Base-by-base conservation (phyloP, 345 rosid genomes). In the Eucalyptus albens region DNA sequence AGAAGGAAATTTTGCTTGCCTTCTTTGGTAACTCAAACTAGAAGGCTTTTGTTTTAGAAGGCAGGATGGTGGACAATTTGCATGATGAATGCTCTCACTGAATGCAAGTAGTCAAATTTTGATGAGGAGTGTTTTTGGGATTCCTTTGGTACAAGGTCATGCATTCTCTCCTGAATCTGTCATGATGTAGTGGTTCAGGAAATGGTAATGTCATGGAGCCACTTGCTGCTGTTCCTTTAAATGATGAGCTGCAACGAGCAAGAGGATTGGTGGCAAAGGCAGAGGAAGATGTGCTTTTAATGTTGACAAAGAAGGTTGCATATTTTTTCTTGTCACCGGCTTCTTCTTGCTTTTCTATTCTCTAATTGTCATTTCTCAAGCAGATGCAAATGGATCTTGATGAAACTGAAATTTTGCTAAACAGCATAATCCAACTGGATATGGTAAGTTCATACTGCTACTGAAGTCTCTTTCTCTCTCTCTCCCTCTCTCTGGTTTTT, bases 181-280 rank as follows among this genome's bases (percentile, higher is more conserved):
- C 85, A 91, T 91, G 87, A 59, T 93, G 90, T 92, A 97, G 99
- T 95, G 95, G 94, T 93, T 95, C 99, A 94, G 96, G 99, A 87
- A 90, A 88, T 88, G 96, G 95, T 93, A 94, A 94, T 91, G 92
- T 94, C 88, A 65, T 95, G 24, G 98, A 97, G 94, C 99, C 99
- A 90, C 92, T 97, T 49, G 90, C 93, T 72, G 99, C 98, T 11
- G 96, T 96, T 89, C 93, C 97, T 90, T 91, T 97, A 89, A 97
- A 97, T 88, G 99, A 96, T 89, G 99, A 97, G 89, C 91, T 97
- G 91, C 95, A 96, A 92, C 93, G 90, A 90, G 98, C 97, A 37
- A 95, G 97, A 92, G 95, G 92, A 91, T 91, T 90, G 86, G 96
- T 93, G 90, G 93, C 97, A 86, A 93, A 94, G 93, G 98, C 98